Percentiles rank a stretch among this genome's conserved stretches.
Conservation (phyloP, 345 rosid genomes). For the Acer yangbiense region DNA sequence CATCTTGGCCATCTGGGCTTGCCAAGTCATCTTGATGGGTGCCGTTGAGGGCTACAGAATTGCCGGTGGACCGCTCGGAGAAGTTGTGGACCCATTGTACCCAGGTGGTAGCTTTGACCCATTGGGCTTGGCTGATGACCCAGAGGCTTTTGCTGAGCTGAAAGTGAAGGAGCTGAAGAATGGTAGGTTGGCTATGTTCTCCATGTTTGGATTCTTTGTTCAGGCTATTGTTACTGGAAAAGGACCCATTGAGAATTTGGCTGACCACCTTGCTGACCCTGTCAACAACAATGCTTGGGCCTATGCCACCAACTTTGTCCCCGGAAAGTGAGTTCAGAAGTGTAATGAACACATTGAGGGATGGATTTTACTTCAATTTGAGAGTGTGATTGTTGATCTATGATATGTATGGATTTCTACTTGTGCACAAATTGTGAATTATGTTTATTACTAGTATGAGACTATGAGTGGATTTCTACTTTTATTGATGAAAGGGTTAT, state of each 20-base stretch:
- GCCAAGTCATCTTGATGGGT: constrained; percentile 69
- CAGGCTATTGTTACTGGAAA: constrained; percentile 88
- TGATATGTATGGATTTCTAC: background rate
- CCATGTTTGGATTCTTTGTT: constrained; percentile 86
- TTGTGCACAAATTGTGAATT: constrained; percentile 4
- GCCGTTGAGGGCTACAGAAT: constrained; percentile 78
- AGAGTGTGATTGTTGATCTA: background rate
- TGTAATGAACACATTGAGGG: no score
- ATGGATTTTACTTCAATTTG: background rate
- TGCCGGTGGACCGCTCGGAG: constrained; percentile 74
- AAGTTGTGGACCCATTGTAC: constrained; percentile 70
- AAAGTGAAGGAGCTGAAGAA: constrained; percentile 88
- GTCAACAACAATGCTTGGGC: constrained; percentile 95
- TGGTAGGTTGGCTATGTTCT: constrained; percentile 85
- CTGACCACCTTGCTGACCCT: constrained; percentile 83
- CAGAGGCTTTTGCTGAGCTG: constrained; percentile 79
- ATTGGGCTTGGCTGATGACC: constrained; percentile 77
- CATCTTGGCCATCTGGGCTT: constrained; percentile 81
- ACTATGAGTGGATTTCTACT: background rate
- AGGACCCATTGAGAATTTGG: constrained; percentile 77
- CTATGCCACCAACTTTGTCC: constrained; percentile 83
- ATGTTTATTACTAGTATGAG: background rate
- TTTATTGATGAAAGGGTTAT: no score
- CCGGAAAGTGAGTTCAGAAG: constrained; percentile 63
- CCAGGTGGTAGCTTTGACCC: constrained; percentile 91